Percentiles rank a stretch among this genome's conserved stretches.
These are phyloP conservation scores for Barnettozyma botsteinii DNA, from an alignment of 805 yeast species.

Conservation along the genomic window DNA sequence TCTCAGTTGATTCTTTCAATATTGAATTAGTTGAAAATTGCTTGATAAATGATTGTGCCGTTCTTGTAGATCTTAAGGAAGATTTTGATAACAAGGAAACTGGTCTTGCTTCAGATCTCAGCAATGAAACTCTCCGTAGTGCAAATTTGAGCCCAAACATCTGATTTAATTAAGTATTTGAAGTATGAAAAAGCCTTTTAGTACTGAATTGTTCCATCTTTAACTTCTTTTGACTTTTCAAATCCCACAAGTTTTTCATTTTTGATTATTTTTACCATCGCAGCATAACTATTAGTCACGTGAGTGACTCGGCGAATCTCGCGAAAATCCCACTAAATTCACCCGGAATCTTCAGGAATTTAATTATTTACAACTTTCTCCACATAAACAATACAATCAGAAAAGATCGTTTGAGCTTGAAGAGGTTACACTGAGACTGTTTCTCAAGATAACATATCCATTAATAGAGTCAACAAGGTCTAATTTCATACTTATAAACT, in stretches of 20 bases:
- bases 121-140: background rate
- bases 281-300: background rate
- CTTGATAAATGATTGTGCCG: background rate
- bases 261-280: background rate
- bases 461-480: too few species aligned
- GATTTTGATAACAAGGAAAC: background rate
- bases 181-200: background rate
- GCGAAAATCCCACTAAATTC: background rate
- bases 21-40: slow-evolving; percentile 5
- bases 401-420: too few species aligned
- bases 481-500: too few species aligned
- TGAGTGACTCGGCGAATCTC: background rate
- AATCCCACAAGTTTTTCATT: too few species aligned
- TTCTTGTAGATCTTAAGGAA: background rate
- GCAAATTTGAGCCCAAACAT: slow-evolving; percentile 2
- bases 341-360: background rate
- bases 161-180: background rate
- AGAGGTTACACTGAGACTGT: too few species aligned
- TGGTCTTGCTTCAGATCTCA: slow-evolving; percentile 1
- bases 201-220: too few species aligned
- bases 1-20: background rate
- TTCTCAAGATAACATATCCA: too few species aligned
- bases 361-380: background rate
- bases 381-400: too few species aligned
- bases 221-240: too few species aligned